Conservation (phyloP, 345 rosid genomes). For the Erysimum cheiranthoides region DNA sequence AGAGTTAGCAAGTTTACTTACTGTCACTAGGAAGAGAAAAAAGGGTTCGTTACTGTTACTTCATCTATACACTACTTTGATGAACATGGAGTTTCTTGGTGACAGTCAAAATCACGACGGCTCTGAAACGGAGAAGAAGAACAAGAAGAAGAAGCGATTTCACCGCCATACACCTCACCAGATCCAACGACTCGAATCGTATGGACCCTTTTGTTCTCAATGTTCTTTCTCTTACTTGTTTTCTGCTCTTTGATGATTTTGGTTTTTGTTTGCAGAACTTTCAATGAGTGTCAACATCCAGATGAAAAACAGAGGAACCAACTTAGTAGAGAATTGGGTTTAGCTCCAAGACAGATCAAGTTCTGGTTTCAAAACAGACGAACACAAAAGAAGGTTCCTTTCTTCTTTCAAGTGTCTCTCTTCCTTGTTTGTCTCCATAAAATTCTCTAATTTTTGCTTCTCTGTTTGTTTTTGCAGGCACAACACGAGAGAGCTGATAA, state of each 20-base stretch:
- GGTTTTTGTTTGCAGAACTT: constrained; percentile 57
- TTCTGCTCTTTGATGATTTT: not conserved
- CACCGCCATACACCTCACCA: constrained; percentile 94
- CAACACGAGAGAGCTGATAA: constrained; percentile 96
- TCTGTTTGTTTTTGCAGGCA: constrained; percentile 50
- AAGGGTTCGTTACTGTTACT: constrained; percentile 10
- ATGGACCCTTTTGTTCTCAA: not conserved
- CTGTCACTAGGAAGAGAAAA: constrained; percentile 7
- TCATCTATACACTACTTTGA: constrained; percentile 17
- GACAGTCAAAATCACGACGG: constrained; percentile 51
- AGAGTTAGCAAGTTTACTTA: constrained; percentile 33
- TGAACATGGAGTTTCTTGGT: constrained; percentile 53
- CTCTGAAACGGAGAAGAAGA: constrained; percentile 53
- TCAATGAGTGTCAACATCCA: constrained; percentile 96
- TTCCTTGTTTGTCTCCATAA: not conserved
- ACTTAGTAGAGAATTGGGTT: constrained; percentile 81
- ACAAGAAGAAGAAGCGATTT: constrained; percentile 79
- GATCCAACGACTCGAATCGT: constrained; percentile 96
- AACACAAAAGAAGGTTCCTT: constrained; percentile 89
- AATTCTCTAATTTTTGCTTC: not conserved
- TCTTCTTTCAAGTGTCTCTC: not conserved
- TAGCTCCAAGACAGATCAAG: constrained; percentile 96
- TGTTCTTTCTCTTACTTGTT: not conserved
- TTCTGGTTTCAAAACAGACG: constrained; percentile 98
- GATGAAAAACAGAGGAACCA: constrained; percentile 94